Conservation (phyloP, 805 yeast genomes). For the Metschnikowia chrysomelidarum region DNA sequence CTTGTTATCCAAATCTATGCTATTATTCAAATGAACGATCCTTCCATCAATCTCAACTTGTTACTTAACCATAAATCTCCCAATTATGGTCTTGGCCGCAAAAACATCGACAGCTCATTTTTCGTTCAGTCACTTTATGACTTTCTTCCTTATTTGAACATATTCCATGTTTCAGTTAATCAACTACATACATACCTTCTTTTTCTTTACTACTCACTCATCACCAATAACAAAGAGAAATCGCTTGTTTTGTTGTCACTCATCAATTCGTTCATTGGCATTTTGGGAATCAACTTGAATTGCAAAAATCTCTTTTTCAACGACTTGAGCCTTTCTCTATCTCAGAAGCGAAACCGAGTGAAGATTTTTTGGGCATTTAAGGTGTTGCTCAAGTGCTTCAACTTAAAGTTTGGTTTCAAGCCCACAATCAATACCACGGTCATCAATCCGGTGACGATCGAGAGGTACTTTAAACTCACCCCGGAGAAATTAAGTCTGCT, state of each 20-base stretch:
- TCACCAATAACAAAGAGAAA: constrained; percentile 42
- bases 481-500: constrained; percentile 41
- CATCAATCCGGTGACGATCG: constrained; percentile 46
- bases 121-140: constrained; percentile 40
- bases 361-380: constrained; percentile 48
- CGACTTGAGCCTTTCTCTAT: constrained; percentile 41
- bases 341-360: constrained; percentile 39
- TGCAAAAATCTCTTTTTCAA: constrained; percentile 43
- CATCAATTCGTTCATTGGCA: constrained; percentile 43
- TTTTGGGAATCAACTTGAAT: constrained; percentile 42
- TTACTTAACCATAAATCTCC: constrained; percentile 39
- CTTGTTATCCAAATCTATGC: constrained; percentile 49
- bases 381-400: constrained; percentile 40
- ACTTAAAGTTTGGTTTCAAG: constrained; percentile 44
- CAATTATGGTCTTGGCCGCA: constrained; percentile 20
- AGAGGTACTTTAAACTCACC: constrained; percentile 42
- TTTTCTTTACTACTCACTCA: constrained; percentile 47
- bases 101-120: constrained; percentile 10
- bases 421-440: constrained; percentile 47
- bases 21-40: constrained; percentile 51
- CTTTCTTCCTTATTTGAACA: constrained; percentile 48
- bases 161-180: constrained; percentile 44
- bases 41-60: constrained; percentile 41
- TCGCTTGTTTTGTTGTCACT: constrained; percentile 37
- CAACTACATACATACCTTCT: constrained; percentile 51